Base-by-base conservation (phyloP, 164 flowering plant species). In the Vitis rotundifolia region DNA sequence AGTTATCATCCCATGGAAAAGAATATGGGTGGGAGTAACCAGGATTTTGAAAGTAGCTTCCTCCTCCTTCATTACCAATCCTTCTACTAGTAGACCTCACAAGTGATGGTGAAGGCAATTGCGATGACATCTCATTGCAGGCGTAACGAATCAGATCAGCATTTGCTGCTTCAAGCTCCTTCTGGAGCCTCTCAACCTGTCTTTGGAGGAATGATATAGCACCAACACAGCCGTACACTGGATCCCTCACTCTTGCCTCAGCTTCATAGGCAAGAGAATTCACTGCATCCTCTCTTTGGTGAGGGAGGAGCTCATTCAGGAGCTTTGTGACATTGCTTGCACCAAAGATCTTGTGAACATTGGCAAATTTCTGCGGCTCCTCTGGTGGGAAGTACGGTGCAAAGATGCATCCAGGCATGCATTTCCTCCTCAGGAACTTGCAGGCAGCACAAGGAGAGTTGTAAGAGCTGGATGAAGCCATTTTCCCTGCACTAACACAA, bases 381-480 rank as follows among this genome's bases (percentile, higher is more conserved):
- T 89, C 91, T 2, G 93, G 93, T 15, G 93, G 88, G 68, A 87
- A 89, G 68, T 89, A 84, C 4, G 93, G 91, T 22, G 93, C 88
- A 59, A 87, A 89, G 48, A 87, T 81, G 84, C 93, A 89, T 10
- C 85, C 93, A 0, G 86, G 90, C 82, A 83, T 73, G 82, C 93
- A 89, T 61, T 90, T 90, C 54, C 94, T 77, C 74, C 91, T 73
- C 67, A 90, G 71, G 80, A 90, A 90, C 79, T 90, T 88, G 92
- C 94, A 90, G 73, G 92, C 91, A n/a, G 94, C 94, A 63, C 94
- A 90, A 11, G 94, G 94, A 18, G 89, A 83, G 71, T 82, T 88
- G 84, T 86, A 90, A 14, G 89, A 78, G 77, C 85, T 83, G 13
- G 88, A 83, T 63, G 86, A 77, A 3, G 90, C 82, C 89, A 86